Base-by-base conservation (phyloP, 768 basidiomycete genomes). In the Sporobolomyces phaffii region DNA sequence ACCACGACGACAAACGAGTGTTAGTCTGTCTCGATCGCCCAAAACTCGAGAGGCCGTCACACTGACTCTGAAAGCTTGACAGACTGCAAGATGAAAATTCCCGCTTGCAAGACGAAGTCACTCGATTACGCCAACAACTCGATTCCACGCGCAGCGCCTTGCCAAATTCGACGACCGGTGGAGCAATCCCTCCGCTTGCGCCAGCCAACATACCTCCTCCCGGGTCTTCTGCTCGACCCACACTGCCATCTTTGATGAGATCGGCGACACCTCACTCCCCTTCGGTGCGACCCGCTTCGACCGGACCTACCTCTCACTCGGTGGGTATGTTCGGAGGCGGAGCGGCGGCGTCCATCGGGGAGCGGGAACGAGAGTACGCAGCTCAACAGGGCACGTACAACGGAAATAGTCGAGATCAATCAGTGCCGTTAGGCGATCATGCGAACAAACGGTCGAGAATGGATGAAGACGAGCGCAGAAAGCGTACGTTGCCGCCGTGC, bases 1-100 rank as follows among this genome's bases (percentile, higher is more conserved):
- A 98, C 72, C 83, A 82, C 68, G 90, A 92, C 81, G 62, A 70
- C 65, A 75, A 75, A 64, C 60, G 62, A 43, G 34, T 56, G 73
- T 69, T 29, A 51, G 22, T n/a, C n/a, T n/a, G n/a, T n/a, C 58
- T 69, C 67, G 18, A 33, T 33, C 20, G 14, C n/a, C 8, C 15
- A 41, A 41, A 41, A 11, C 20, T 41, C 40, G 40, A 41, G 40
- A 41, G 40, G 40, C 40, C 40, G 20, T 20, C 11, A 41, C 40
- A n/a, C n/a, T n/a, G n/a, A n/a, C n/a, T n/a, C n/a, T n/a, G n/a
- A n/a, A n/a, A n/a, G n/a, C n/a, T n/a, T n/a, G n/a, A 18, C 59
- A 71, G 70, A 5, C 53, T 71, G 43, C 65, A 67, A 52, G 65
- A 71, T 5, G 70, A 71, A n/a, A 67, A 60, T 49, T 50, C 49